phyloP scores from a whole-genome alignment of 345 rosid genomes.

The Stellera chamaejasme region DNA sequence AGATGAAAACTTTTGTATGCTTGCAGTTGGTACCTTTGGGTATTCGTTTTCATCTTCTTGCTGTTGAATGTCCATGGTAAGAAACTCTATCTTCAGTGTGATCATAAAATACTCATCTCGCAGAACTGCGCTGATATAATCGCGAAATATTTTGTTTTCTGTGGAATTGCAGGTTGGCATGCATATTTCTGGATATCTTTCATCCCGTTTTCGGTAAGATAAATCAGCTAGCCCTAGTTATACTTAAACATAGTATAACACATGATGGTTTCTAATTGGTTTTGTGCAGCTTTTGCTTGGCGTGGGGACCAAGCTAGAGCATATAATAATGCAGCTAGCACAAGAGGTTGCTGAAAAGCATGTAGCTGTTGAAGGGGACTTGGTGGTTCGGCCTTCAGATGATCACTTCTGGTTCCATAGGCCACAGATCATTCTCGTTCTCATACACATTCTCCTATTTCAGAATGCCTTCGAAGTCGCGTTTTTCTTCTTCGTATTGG shows the following conservation, averaged over 20 bases:
- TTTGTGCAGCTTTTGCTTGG: slow-evolving; percentile 58
- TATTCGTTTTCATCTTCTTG: slow-evolving; percentile 69
- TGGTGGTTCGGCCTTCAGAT: slow-evolving; percentile 74
- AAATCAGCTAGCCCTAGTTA: background rate
- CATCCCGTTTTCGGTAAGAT: slow-evolving; percentile 63
- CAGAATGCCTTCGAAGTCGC: slow-evolving; percentile 91
- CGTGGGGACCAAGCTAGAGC: slow-evolving; percentile 73
- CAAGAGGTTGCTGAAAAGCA: slow-evolving; percentile 74
- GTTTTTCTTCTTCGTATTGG: slow-evolving; percentile 70
- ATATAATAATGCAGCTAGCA: slow-evolving; percentile 58
- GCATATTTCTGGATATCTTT: slow-evolving; percentile 71
- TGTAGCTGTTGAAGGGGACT: slow-evolving; percentile 52
- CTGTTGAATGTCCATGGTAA: slow-evolving; percentile 61
- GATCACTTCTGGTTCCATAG: slow-evolving; percentile 64
- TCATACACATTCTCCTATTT: slow-evolving; percentile 74
- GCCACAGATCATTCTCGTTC: slow-evolving; percentile 48
- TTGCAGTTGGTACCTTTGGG: slow-evolving; percentile 94
- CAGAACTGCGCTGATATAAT: background rate
- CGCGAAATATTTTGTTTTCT: background rate
- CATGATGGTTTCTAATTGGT: background rate
- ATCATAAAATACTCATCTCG: too few relatives aligned
- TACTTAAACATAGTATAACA: background rate
- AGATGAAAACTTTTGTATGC: background rate
- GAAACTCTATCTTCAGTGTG: background rate
- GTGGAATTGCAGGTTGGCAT: slow-evolving; percentile 59